phyloP scores from a whole-genome alignment of 139 green algal genomes.

The Raphidocelis subcapitata region DNA sequence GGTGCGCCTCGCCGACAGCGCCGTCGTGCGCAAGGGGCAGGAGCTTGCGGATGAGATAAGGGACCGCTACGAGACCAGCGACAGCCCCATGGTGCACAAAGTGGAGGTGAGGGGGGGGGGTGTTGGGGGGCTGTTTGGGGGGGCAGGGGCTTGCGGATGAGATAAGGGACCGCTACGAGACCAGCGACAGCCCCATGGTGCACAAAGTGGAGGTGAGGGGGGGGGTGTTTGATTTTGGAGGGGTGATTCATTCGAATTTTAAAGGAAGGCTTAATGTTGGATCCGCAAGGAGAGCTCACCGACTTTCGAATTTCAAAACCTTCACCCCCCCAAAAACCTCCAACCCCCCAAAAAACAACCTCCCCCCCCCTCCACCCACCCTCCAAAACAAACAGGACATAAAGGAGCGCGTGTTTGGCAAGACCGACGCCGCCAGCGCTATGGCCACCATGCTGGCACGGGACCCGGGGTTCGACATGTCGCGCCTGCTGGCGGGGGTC shows the following conservation, averaged over 20 bases:
- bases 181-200: conserved; percentile 87
- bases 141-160: conserved; percentile 78
- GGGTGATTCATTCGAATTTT: too few relatives aligned
- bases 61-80: conserved; percentile 91
- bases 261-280: too few relatives aligned
- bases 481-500: conserved; percentile 64
- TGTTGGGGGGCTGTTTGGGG: too few relatives aligned
- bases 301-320: too few relatives aligned
- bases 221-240: too few relatives aligned
- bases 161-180: conserved; percentile 90
- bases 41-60: conserved; percentile 83
- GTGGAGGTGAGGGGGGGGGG: conserved; percentile 68
- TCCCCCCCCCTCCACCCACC: not conserved
- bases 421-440: conserved; percentile 72
- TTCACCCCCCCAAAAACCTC: too few relatives aligned
- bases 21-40: conserved; percentile 46
- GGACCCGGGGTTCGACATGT: conserved; percentile 90
- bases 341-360: not conserved
- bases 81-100: conserved; percentile 89
- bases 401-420: conserved; percentile 69
- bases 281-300: too few relatives aligned
- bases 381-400: conserved; percentile 58
- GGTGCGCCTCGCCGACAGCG: conserved; percentile 31
- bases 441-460: conserved; percentile 81
- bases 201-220: conserved; percentile 82